phyloP scores from a whole-genome alignment of 345 rosid species.

The Linum lewisii region DNA sequence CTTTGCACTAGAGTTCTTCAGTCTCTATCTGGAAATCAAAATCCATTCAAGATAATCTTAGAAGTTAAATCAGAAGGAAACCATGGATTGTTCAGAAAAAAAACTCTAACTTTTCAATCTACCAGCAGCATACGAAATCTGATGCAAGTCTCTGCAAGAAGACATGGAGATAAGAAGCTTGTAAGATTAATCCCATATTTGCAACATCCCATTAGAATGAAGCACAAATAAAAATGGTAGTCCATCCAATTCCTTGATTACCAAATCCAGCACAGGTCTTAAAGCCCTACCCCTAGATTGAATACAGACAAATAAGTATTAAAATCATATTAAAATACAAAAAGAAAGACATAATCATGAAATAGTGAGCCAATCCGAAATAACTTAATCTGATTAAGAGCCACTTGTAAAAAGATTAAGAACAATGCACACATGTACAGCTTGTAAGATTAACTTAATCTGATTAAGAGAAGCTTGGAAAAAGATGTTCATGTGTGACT shows the following conservation, averaged over 20 bases:
- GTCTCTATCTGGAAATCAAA: constrained; percentile 25
- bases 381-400: too few species aligned
- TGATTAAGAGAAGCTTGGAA: too few species aligned
- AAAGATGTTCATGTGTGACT: too few species aligned
- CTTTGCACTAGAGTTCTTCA: constrained; percentile 16
- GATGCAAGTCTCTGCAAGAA: too few species aligned
- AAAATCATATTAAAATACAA: constrained; percentile 4
- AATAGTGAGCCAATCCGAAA: too few species aligned
- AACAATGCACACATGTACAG: too few species aligned
- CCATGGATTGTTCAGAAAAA: neutral
- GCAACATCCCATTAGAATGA: constrained; percentile 62
- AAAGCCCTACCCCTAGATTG: constrained; percentile 54
- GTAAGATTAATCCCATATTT: constrained; percentile 69
- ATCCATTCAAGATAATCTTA: too few species aligned
- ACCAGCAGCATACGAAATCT: constrained; percentile 48
- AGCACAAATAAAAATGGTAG: constrained; percentile 42
- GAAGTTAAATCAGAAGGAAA: too few species aligned
- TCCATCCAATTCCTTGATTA: constrained; percentile 39
- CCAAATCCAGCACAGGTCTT: constrained; percentile 60
- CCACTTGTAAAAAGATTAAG: too few species aligned
- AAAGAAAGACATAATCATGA: neutral
- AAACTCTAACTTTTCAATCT: constrained; percentile 54
- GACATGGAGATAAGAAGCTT: too few species aligned
- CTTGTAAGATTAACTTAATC: too few species aligned
- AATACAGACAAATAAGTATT: neutral